Conservation (phyloP, 352 stramenopile species). For the Phytophthora boehmeriae region DNA sequence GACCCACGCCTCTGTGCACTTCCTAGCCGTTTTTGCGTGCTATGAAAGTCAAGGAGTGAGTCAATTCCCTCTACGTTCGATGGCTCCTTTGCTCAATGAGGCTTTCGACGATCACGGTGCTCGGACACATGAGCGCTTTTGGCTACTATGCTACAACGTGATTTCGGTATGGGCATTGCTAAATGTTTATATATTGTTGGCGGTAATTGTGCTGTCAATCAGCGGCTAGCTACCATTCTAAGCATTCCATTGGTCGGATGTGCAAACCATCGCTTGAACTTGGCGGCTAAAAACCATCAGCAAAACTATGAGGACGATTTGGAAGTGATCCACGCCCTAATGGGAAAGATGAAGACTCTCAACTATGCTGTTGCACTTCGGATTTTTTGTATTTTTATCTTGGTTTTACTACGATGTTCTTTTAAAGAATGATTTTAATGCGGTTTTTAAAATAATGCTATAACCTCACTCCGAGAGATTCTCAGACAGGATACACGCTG, state of each 20-base stretch:
- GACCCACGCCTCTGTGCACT: conserved; percentile 4
- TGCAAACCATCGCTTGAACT: conserved; percentile 19
- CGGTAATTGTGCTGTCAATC: conserved; percentile 23
- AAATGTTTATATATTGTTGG: conserved; percentile 13
- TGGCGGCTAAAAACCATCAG: conserved; percentile 2
- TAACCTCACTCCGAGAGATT: neutral
- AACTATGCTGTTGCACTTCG: conserved; percentile 6
- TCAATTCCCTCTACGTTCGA: neutral
- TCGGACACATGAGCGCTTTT: conserved; percentile 3
- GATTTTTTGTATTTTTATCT: neutral
- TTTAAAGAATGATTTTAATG: neutral
- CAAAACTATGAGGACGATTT: neutral
- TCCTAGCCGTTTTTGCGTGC: conserved; percentile 2
- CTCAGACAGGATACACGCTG: neutral
- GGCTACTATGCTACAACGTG: neutral
- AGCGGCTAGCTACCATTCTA: neutral
- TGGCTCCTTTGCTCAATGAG: conserved; percentile 10
- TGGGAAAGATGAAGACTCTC: conserved; percentile 13
- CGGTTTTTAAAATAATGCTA: neutral
- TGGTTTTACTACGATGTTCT: too few relatives aligned
- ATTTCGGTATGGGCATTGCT: neutral
- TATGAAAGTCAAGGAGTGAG: neutral
- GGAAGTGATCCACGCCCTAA: conserved; percentile 4
- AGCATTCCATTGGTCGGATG: conserved; percentile 14
- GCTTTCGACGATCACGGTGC: conserved; percentile 1